A percentile compares a stretch with the other conserved stretches of the same genome.
phyloP scores from a whole-genome alignment of 1,139 yeast genomes.

The Saccharomyces pastorianus region DNA sequence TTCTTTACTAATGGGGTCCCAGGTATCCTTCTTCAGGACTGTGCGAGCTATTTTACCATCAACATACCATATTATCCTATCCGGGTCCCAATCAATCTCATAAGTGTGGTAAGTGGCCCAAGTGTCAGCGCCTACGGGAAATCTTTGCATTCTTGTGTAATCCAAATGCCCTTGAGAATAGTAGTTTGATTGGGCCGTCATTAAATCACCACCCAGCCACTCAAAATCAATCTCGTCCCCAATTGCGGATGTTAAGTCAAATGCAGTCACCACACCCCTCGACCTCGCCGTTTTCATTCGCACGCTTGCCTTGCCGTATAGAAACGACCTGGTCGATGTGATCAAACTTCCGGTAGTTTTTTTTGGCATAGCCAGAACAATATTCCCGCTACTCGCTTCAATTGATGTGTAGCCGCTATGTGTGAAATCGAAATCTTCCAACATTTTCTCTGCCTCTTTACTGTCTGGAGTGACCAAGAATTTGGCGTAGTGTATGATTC shows the following conservation, averaged over 20 bases:
- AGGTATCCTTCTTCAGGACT: constrained; percentile 58
- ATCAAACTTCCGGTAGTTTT: constrained; percentile 27
- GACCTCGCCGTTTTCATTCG: constrained; percentile 28
- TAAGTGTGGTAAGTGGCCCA: constrained; percentile 66
- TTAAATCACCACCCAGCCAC: constrained; percentile 66
- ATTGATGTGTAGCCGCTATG: constrained; percentile 26
- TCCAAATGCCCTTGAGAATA: constrained; percentile 68
- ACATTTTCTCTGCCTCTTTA: constrained; percentile 17
- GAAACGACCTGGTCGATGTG: constrained; percentile 25
- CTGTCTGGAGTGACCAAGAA: constrained; percentile 19
- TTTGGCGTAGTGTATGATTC: constrained; percentile 22
- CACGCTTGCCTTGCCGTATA: constrained; percentile 28
- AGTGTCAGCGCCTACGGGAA: constrained; percentile 41
- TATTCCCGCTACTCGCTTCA: constrained; percentile 11
- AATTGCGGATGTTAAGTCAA: constrained; percentile 74
- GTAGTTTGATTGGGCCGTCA: constrained; percentile 65
- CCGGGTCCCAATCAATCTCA: constrained; percentile 77
- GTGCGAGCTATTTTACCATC: constrained; percentile 67
- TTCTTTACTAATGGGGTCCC: constrained; percentile 25
- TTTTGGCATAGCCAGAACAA: constrained; percentile 29
- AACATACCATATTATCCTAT: constrained; percentile 60
- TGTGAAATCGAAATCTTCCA: constrained; percentile 24
- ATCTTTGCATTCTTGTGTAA: constrained; percentile 45
- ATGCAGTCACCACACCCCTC: constrained; percentile 75
- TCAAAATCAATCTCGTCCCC: constrained; percentile 91